A percentile compares a stretch with the other conserved stretches of the same genome.
Conservation (phyloP, 2,329 filamentous ascomycete genomes). For the Fusarium devonianum region DNA sequence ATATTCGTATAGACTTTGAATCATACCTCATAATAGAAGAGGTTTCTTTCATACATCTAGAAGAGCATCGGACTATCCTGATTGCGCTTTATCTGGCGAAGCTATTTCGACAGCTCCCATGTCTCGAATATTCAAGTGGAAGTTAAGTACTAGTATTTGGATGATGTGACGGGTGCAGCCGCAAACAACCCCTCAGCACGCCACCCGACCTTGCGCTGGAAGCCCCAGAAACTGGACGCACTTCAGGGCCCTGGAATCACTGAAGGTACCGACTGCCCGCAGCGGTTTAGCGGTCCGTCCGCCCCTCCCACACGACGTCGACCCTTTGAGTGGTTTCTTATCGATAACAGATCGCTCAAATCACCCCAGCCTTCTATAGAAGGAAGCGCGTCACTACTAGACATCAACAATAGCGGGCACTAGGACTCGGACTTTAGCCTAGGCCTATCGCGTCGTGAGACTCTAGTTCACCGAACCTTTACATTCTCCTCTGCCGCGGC, state of each 20-base stretch:
- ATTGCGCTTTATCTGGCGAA: no score
- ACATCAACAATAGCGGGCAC: conserved; percentile 19
- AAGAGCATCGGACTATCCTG: no score
- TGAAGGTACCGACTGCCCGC: conserved; percentile 3
- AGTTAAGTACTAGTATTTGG: no score
- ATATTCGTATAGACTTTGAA: no score
- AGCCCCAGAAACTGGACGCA: neutral
- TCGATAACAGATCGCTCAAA: conserved; percentile 8
- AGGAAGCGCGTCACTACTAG: conserved; percentile 24
- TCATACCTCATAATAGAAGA: no score
- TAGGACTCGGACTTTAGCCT: conserved; percentile 1
- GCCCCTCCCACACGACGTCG: conserved; percentile 1
- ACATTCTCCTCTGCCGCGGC: neutral
- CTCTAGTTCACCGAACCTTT: neutral
- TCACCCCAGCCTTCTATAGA: conserved; percentile 17
- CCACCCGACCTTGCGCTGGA: no score
- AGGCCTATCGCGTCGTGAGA: conserved; percentile 16
- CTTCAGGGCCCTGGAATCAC: conserved; percentile 7
- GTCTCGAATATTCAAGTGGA: no score
- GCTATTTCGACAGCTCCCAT: no score
- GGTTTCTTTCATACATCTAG: no score
- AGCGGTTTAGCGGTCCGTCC: conserved; percentile 23
- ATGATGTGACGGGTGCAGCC: conserved; percentile 1
- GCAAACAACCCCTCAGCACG: neutral
- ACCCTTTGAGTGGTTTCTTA: conserved; percentile 4